A percentile compares a stretch with the other conserved stretches of the same genome.
Evolutionary conservation across 495 filamentous ascomycete species (phyloP).

Genomic region (Rusavskia elegans): DNA sequence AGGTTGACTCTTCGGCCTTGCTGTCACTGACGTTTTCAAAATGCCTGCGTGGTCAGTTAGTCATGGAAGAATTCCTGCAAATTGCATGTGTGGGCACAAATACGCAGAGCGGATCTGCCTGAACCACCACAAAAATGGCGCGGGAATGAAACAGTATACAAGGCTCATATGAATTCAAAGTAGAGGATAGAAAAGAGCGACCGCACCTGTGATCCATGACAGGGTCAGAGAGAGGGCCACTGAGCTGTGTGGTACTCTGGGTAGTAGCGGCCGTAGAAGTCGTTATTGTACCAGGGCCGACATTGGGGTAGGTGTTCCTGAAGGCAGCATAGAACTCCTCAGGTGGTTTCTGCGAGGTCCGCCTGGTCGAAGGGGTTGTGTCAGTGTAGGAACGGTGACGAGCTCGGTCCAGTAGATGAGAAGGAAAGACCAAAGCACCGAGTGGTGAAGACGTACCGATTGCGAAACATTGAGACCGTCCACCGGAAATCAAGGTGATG

Average conservation of each 20-base stretch:
- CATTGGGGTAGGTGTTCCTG: conserved; percentile 60
- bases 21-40: conserved; percentile 36
- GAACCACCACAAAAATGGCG: not conserved
- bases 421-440: not conserved
- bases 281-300: conserved; percentile 23
- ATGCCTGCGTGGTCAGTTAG: conserved; percentile 15
- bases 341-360: conserved; percentile 72
- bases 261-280: conserved; percentile 17
- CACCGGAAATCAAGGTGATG: not conserved
- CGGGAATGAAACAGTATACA: not conserved
- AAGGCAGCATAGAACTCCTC: conserved; percentile 75
- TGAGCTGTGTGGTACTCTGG: conserved; percentile 21
- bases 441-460: conserved; percentile 18
- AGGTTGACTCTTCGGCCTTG: conserved; percentile 69
- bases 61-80: not conserved
- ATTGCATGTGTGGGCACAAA: too few relatives aligned
- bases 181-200: conserved; percentile 10
- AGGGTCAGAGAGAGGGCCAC: conserved; percentile 23
- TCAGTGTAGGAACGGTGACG: not conserved
- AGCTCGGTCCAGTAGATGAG: conserved; percentile 9
- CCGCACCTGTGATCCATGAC: conserved; percentile 35
- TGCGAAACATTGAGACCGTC: conserved; percentile 23
- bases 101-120: too few relatives aligned
- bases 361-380: conserved; percentile 28
- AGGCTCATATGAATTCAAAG: conserved; percentile 14